A percentile compares a stretch with the other conserved stretches of the same genome.
phyloP scores from a whole-genome alignment of 371 early-diverging fungal genomes.

The Mortierella sp. region DNA sequence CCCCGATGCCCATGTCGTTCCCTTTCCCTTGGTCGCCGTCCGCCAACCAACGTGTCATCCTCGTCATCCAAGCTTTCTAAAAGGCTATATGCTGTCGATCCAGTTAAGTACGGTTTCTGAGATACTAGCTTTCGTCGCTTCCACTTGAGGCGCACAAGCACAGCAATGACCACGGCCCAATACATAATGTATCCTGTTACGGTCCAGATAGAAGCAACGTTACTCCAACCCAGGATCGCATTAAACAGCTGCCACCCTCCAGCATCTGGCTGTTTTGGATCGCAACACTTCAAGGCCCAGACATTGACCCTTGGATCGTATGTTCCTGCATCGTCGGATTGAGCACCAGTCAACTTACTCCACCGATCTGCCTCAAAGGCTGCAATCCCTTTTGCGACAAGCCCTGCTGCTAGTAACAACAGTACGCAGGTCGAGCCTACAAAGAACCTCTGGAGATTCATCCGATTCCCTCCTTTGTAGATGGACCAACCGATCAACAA shows the following conservation, averaged over 20 bases:
- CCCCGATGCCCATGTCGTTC: too few relatives aligned
- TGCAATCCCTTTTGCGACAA: slow-evolving; percentile 65
- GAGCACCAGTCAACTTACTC: slow-evolving; percentile 54
- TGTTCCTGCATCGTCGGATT: slow-evolving; percentile 55
- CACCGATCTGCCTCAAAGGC: slow-evolving; percentile 46
- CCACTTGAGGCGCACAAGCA: slow-evolving; percentile 46
- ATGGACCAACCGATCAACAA: slow-evolving; percentile 72
- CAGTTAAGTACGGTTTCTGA: too few relatives aligned
- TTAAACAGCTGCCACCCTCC: slow-evolving; percentile 81
- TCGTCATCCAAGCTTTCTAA: too few relatives aligned
- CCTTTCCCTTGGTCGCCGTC: too few relatives aligned
- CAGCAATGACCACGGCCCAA: slow-evolving; percentile 58
- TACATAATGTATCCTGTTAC: slow-evolving; percentile 64
- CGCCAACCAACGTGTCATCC: too few relatives aligned
- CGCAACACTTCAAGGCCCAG: slow-evolving; percentile 50
- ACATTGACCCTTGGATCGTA: slow-evolving; percentile 60
- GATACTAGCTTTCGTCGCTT: slow-evolving; percentile 7
- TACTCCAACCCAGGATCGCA: slow-evolving; percentile 75
- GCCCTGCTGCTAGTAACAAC: slow-evolving; percentile 80
- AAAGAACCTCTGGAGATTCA: slow-evolving; percentile 80
- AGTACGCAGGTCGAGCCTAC: slow-evolving; percentile 75
- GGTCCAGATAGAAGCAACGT: slow-evolving; percentile 63
- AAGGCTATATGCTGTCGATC: too few relatives aligned
- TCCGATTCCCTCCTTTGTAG: slow-evolving; percentile 72
- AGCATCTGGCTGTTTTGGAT: slow-evolving; percentile 53